Conservation (phyloP, 768 basidiomycete species). For the Mycena chlorophos region DNA sequence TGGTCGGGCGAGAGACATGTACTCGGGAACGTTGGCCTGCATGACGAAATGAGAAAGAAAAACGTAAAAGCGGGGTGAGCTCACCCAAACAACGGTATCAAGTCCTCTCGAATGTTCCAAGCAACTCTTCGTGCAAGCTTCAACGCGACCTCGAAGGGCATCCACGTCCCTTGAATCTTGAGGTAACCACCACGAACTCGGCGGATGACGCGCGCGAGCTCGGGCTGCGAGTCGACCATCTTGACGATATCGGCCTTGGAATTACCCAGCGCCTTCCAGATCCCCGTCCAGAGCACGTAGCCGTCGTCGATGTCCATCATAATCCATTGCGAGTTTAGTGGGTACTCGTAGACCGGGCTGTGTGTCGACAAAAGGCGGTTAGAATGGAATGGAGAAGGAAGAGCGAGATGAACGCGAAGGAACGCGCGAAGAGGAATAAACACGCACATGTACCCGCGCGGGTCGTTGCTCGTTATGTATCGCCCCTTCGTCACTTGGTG, state of each 20-base stretch:
- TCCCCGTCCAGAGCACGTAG: slow-evolving; percentile 89
- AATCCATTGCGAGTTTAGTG: slow-evolving; percentile 87
- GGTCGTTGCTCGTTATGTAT: slow-evolving; percentile 89
- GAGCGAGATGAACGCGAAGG: neutral
- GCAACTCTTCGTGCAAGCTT: slow-evolving; percentile 60
- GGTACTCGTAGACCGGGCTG: slow-evolving; percentile 90
- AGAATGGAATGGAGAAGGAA: slow-evolving; percentile 22
- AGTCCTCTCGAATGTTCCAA: slow-evolving; percentile 83
- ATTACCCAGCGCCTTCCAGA: slow-evolving; percentile 91
- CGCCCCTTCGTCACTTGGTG: slow-evolving; percentile 85
- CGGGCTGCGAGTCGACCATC: slow-evolving; percentile 90
- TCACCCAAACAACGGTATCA: slow-evolving; percentile 87
- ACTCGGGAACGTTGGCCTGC: slow-evolving; percentile 78
- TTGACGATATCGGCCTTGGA: slow-evolving; percentile 95
- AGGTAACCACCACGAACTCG: slow-evolving; percentile 86
- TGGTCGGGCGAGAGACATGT: slow-evolving; percentile 85
- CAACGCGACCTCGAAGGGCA: slow-evolving; percentile 77
- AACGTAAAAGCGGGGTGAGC: slow-evolving; percentile 19
- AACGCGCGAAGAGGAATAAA: slow-evolving; percentile 1
- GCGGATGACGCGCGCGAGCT: slow-evolving; percentile 78
- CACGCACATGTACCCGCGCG: slow-evolving; percentile 81
- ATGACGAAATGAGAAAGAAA: slow-evolving; percentile 24
- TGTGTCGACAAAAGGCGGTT: too few species aligned
- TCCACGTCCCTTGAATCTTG: slow-evolving; percentile 93
- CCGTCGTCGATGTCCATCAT: slow-evolving; percentile 97